phyloP scores from a whole-genome alignment of 192 early-diverging fungal species.

The Oehlia diaphana region DNA sequence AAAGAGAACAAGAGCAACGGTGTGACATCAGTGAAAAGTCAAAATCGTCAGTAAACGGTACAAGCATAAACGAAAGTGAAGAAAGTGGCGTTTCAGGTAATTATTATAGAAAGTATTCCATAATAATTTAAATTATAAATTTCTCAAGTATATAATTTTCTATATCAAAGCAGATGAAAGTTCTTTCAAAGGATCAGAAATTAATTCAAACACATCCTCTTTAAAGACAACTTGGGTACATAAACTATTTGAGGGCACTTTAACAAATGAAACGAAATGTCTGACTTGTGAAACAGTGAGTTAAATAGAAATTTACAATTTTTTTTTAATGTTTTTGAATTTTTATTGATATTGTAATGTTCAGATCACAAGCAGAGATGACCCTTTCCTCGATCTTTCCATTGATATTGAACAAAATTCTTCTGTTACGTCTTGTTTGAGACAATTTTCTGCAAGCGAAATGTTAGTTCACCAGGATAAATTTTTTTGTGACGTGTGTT shows the following conservation, averaged over 20 bases:
- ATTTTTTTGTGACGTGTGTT: slow-evolving; percentile 95
- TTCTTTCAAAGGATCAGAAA: slow-evolving; percentile 40
- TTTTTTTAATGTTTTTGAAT: not conserved
- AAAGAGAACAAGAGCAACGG: slow-evolving; percentile 9
- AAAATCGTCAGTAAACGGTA: slow-evolving; percentile 20
- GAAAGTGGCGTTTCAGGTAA: slow-evolving; percentile 12
- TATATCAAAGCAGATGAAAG: slow-evolving; percentile 34
- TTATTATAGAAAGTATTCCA: not conserved
- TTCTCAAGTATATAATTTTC: not conserved
- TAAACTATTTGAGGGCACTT: slow-evolving; percentile 89
- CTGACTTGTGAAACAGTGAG: slow-evolving; percentile 91
- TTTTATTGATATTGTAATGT: slow-evolving; percentile 8
- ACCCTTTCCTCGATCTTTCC: slow-evolving; percentile 93
- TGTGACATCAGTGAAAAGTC: slow-evolving; percentile 11
- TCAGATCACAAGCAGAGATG: slow-evolving; percentile 86
- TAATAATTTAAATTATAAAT: not conserved
- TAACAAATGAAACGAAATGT: slow-evolving; percentile 97
- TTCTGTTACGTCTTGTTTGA: slow-evolving; percentile 91
- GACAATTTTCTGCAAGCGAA: slow-evolving; percentile 95
- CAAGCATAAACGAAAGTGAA: slow-evolving; percentile 24
- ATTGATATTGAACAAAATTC: slow-evolving; percentile 96
- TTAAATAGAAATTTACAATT: not conserved
- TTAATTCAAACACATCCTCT: slow-evolving; percentile 31
- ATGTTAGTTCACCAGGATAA: slow-evolving; percentile 96
- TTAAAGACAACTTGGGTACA: slow-evolving; percentile 86